These are phyloP conservation scores for Boletus tylopilopsis DNA, from an alignment of 768 basidiomycete genomes.

Conservation along the genomic window DNA sequence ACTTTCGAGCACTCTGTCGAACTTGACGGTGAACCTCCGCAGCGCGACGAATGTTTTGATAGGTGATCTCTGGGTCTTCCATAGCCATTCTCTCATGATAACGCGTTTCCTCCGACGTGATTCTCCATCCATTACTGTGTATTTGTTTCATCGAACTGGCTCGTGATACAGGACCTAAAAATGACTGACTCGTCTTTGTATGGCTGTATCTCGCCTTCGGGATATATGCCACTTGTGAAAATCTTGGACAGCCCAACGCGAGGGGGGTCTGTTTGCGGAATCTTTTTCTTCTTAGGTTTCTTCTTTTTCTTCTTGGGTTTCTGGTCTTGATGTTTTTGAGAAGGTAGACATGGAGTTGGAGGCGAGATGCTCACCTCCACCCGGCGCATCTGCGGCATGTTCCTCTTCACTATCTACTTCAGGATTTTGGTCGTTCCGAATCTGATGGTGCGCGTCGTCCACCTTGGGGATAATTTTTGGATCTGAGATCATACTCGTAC, in stretches of 20 bases:
- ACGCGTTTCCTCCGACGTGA: constrained; percentile 87
- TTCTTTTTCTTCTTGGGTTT: constrained; percentile 96
- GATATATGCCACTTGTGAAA: constrained; percentile 82
- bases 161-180: not conserved
- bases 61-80: constrained; percentile 81
- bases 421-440: constrained; percentile 17
- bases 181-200: constrained; percentile 86
- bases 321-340: constrained; percentile 37
- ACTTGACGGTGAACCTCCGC: constrained; percentile 97
- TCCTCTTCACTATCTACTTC: constrained; percentile 35
- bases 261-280: constrained; percentile 87
- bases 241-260: constrained; percentile 85
- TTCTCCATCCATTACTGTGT: constrained; percentile 81
- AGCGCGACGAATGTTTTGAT: constrained; percentile 84
- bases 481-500: constrained; percentile 18
- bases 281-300: constrained; percentile 83
- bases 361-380: constrained; percentile 25
- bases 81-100: constrained; percentile 73
- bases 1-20: constrained; percentile 72
- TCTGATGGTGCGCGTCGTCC: constrained; percentile 12
- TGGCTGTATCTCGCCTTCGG: constrained; percentile 86
- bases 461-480: constrained; percentile 7
- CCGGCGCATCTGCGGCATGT: constrained; percentile 24
- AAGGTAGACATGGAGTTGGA: not conserved
- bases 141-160: not conserved